Conservation (phyloP, 257 asterid genomes). For the Anisodus tanguticus region DNA sequence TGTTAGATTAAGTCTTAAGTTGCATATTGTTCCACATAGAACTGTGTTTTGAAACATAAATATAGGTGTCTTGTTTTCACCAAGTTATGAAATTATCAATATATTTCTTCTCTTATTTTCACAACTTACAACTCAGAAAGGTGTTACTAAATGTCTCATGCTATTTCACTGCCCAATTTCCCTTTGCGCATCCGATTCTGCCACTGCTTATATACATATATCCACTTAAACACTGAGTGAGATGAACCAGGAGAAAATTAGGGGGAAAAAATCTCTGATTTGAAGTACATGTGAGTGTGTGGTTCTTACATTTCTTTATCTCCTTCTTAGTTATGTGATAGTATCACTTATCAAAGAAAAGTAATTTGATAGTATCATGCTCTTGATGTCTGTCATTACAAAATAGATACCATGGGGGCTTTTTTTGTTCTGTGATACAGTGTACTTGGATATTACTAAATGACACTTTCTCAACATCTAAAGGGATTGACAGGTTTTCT, state of each 20-base stretch:
- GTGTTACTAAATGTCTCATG: not conserved
- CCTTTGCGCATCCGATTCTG: not conserved
- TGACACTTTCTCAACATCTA: not conserved
- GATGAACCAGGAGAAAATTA: slow-evolving; percentile 22
- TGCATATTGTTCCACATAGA: not conserved
- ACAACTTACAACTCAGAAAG: not conserved
- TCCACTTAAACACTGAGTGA: not conserved
- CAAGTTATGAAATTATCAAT: not conserved
- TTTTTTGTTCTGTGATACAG: not conserved
- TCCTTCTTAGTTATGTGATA: slow-evolving; percentile 5
- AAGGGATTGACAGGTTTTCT: not conserved
- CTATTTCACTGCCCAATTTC: slow-evolving; percentile 17
- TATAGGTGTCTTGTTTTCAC: not conserved
- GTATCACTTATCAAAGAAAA: not conserved
- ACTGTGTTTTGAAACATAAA: not conserved
- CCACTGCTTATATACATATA: not conserved
- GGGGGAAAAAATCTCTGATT: not conserved
- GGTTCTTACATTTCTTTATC: slow-evolving; percentile 8
- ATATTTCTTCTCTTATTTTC: slow-evolving; percentile 19
- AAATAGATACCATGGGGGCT: not conserved
- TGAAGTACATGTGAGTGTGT: slow-evolving; percentile 2
- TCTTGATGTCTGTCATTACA: slow-evolving; percentile 7
- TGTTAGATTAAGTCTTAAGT: not conserved
- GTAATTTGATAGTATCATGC: not conserved
- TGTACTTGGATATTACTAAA: not conserved